Percentiles rank a stretch among this genome's conserved stretches.
Evolutionary conservation across 1,139 yeast species (phyloP).

Genomic region (Debaryomyces udenii): DNA sequence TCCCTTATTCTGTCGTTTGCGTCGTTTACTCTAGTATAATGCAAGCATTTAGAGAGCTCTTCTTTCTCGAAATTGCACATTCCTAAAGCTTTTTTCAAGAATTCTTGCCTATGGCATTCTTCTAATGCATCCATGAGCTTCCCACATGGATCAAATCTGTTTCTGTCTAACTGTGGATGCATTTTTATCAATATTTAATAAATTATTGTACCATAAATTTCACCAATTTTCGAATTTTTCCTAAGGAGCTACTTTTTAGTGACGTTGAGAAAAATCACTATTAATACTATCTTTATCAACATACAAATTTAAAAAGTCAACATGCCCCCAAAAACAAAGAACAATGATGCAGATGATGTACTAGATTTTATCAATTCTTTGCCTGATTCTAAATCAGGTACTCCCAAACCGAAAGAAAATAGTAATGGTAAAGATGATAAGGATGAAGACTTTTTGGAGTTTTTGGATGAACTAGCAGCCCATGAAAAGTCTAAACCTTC

Average conservation of each 20-base stretch:
- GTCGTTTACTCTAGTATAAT: constrained; percentile 70
- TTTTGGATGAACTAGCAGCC: constrained; percentile 77
- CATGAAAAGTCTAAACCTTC: constrained; percentile 37
- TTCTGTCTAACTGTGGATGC: constrained; percentile 54
- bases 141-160: constrained; percentile 62
- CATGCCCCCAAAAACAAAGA: constrained; percentile 16
- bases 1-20: constrained; percentile 63
- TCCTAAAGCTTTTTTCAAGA: constrained; percentile 76
- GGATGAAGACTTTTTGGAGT: constrained; percentile 79
- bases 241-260: neutral
- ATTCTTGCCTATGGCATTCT: constrained; percentile 80
- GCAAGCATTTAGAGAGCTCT: constrained; percentile 76
- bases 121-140: constrained; percentile 86
- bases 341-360: constrained; percentile 71
- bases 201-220: no score
- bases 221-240: no score
- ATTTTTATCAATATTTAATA: constrained; percentile 19
- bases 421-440: constrained; percentile 35
- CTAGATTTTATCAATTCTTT: constrained; percentile 86
- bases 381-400: constrained; percentile 62
- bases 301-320: neutral
- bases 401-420: constrained; percentile 33
- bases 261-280: neutral
- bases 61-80: constrained; percentile 84
- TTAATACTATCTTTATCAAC: neutral